Conservation (phyloP, 345 rosid species). For the Eucalyptus coolabah region DNA sequence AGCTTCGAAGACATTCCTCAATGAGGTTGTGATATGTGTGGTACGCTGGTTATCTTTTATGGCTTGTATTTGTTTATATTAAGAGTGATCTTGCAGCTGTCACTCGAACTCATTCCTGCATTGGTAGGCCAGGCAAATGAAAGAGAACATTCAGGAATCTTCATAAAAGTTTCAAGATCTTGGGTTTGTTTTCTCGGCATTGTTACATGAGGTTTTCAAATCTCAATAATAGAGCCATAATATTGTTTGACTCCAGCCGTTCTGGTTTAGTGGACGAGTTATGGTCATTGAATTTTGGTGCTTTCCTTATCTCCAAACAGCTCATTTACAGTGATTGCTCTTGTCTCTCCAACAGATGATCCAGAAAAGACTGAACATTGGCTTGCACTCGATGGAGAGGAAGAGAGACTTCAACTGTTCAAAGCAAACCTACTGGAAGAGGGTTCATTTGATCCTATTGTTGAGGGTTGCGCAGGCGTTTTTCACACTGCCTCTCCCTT, state of each 20-base stretch:
- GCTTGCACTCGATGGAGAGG: conserved; percentile 54
- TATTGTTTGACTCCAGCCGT: not conserved
- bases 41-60: not conserved
- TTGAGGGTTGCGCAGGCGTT: conserved; percentile 67
- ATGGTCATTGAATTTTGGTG: not conserved
- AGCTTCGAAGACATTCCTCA: not conserved
- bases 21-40: not conserved
- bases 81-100: not conserved
- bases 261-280: not conserved
- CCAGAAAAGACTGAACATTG: conserved; percentile 63
- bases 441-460: conserved; percentile 58
- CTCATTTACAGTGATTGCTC: not conserved
- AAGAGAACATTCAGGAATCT: not conserved
- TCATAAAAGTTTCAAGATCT: not conserved
- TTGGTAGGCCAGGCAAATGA: not conserved
- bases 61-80: not conserved
- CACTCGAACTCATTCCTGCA: not conserved
- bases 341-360: conserved; percentile 26
- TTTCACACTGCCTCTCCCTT: conserved; percentile 89
- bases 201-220: not conserved
- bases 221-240: not conserved
- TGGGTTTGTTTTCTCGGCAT: not conserved
- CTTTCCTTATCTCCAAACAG: not conserved
- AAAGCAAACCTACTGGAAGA: conserved; percentile 66
- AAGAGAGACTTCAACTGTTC: conserved; percentile 52